phyloP scores from a whole-genome alignment of 2,329 filamentous ascomycete species.

The Seiridium cupressi region DNA sequence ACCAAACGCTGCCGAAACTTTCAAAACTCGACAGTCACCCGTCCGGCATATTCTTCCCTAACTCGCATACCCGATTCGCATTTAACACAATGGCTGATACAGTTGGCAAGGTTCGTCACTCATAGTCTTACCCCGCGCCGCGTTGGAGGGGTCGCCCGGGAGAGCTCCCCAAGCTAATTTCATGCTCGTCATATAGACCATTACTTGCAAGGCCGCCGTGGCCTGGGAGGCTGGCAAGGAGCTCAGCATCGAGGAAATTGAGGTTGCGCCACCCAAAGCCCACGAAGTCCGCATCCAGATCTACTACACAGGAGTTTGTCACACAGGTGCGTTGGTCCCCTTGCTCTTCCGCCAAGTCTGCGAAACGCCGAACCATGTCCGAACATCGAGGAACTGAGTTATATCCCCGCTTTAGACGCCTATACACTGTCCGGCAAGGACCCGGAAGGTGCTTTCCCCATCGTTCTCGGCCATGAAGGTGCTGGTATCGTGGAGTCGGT shows the following conservation, averaged over 20 bases:
- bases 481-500: constrained; percentile 91
- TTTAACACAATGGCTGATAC: constrained; percentile 46
- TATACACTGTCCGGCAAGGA: constrained; percentile 97
- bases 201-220: constrained; percentile 95
- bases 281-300: constrained; percentile 97
- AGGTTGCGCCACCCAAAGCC: constrained; percentile 84
- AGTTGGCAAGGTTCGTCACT: constrained; percentile 46
- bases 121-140: neutral
- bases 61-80: neutral
- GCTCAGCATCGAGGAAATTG: constrained; percentile 85
- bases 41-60: no score
- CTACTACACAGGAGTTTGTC: constrained; percentile 97
- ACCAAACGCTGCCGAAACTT: neutral
- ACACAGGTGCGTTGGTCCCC: constrained; percentile 69
- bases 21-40: neutral
- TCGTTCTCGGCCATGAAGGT: constrained; percentile 87
- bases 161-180: constrained; percentile 8
- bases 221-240: constrained; percentile 96
- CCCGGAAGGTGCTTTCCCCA: constrained; percentile 89
- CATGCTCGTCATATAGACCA: constrained; percentile 58
- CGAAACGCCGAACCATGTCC: constrained; percentile 26
- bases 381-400: constrained; percentile 14
- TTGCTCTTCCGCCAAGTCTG: constrained; percentile 7
- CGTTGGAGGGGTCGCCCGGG: constrained; percentile 1
- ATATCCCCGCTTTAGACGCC: constrained; percentile 59